Evolutionary conservation across 1,139 yeast species (phyloP).

Genomic region (Blastobotrys capitulatus): DNA sequence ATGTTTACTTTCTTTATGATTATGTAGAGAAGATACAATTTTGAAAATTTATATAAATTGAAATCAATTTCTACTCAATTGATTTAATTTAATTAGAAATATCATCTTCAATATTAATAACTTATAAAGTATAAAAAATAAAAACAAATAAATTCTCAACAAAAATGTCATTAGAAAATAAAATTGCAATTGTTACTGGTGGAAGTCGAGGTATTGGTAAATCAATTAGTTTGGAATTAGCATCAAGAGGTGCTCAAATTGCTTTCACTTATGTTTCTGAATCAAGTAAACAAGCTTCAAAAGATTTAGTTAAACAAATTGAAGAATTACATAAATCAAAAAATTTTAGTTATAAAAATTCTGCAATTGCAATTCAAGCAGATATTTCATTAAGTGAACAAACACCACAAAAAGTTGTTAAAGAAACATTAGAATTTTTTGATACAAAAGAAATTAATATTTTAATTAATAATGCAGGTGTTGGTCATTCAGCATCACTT

Average conservation of each 20-base stretch:
- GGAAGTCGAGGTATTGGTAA: conserved; percentile 71
- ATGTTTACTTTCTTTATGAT: too few species aligned
- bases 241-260: conserved; percentile 24
- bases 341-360: neutral
- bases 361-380: too few species aligned
- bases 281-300: neutral
- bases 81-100: too few species aligned
- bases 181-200: conserved; percentile 71
- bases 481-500: neutral
- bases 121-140: too few species aligned
- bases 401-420: too few species aligned
- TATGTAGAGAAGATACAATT: too few species aligned
- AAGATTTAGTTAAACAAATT: neutral
- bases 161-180: conserved; percentile 38
- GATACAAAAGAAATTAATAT: neutral
- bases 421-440: conserved; percentile 9
- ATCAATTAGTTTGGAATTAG: conserved; percentile 29
- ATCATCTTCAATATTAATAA: too few species aligned
- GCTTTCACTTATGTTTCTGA: conserved; percentile 27
- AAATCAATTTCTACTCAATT: too few species aligned
- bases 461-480: neutral
- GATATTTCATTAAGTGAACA: too few species aligned
- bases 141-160: neutral
- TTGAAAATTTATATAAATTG: too few species aligned
- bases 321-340: neutral